These are phyloP conservation scores for Aspergillus fijiensis DNA, from an alignment of 2,329 filamentous ascomycete species.

Conservation along the genomic window DNA sequence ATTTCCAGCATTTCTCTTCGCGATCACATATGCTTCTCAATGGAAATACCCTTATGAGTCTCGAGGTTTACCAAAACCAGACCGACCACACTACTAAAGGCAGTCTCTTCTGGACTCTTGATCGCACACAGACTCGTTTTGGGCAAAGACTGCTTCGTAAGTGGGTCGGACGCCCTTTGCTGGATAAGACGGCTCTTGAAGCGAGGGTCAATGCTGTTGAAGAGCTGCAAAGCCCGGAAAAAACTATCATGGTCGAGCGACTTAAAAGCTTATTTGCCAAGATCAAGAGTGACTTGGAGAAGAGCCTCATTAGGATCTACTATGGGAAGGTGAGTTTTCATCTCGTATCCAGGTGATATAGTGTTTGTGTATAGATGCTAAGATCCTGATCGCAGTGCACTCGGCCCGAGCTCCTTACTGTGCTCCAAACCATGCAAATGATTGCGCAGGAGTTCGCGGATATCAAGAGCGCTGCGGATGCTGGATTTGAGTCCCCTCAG, in stretches of 20 bases:
- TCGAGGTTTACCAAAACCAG: conserved; percentile 94
- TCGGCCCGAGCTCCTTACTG: conserved; percentile 78
- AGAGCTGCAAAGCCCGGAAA: conserved; percentile 72
- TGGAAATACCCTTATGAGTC: conserved; percentile 86
- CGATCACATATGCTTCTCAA: conserved; percentile 94
- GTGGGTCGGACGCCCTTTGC: conserved; percentile 88
- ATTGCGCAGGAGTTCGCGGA: conserved; percentile 75
- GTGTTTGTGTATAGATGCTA: conserved; percentile 13
- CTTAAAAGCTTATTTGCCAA: conserved; percentile 69
- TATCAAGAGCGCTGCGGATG: conserved; percentile 63
- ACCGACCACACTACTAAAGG: conserved; percentile 83
- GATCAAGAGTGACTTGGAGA: conserved; percentile 81
- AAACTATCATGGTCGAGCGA: conserved; percentile 68
- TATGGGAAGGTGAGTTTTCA: conserved; percentile 68
- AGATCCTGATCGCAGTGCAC: conserved; percentile 57
- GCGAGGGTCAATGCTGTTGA: conserved; percentile 81
- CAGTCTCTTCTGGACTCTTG: conserved; percentile 91
- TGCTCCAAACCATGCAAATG: conserved; percentile 80
- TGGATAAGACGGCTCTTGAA: conserved; percentile 72
- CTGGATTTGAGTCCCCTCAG: conserved; percentile 69
- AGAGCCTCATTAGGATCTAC: conserved; percentile 91
- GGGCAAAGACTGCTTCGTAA: conserved; percentile 85
- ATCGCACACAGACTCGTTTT: conserved; percentile 87
- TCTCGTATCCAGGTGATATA: too few relatives aligned
- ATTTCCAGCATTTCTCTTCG: conserved; percentile 94